phyloP scores from a whole-genome alignment of 495 filamentous ascomycete genomes.

The Neurospora discreta region DNA sequence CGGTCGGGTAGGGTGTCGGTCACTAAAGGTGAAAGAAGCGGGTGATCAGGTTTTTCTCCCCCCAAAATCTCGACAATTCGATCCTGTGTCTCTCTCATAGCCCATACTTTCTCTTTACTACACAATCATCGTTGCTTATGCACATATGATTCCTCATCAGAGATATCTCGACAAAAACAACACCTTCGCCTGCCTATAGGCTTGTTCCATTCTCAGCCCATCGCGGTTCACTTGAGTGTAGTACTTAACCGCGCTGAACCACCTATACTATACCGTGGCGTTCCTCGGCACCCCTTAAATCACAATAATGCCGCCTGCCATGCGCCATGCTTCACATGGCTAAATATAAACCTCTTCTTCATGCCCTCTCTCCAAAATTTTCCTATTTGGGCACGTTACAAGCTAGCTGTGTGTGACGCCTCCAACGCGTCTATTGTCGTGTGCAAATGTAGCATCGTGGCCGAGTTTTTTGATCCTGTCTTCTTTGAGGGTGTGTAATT shows the following conservation, averaged over 20 bases:
- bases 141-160: too few relatives aligned
- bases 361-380: neutral
- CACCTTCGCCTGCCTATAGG: too few relatives aligned
- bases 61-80: too few relatives aligned
- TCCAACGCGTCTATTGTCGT: neutral
- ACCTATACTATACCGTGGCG: neutral
- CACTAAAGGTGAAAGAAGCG: too few relatives aligned
- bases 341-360: neutral
- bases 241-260: neutral
- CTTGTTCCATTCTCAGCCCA: neutral
- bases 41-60: too few relatives aligned
- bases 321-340: neutral
- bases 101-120: too few relatives aligned
- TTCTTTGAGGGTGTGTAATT: neutral
- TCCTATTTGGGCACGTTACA: neutral
- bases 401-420: neutral
- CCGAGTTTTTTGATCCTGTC: neutral
- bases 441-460: neutral
- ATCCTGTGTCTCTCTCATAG: too few relatives aligned
- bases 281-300: neutral
- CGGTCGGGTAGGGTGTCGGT: too few relatives aligned
- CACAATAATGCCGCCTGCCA: neutral
- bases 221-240: neutral
- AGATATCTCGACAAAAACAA: too few relatives aligned
- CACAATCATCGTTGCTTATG: too few relatives aligned